Evolutionary conservation across 2,329 filamentous ascomycete genomes (phyloP), one percentile per base, ranked within the genome.

Genomic region (Dactylellina cionopaga): DNA sequence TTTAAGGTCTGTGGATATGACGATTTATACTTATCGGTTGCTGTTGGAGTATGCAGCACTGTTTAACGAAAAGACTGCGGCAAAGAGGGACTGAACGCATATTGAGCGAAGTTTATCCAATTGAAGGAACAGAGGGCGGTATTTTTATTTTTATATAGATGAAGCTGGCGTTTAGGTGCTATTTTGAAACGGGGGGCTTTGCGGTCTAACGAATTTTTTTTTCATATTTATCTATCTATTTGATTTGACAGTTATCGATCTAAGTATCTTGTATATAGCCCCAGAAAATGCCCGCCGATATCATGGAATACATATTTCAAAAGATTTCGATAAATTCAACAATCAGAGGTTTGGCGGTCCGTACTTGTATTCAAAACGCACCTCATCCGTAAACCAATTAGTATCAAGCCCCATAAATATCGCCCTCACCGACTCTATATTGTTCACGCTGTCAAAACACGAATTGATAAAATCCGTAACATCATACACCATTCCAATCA

Each of bases 1-100:
- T 9, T 76, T 90, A 31, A 78, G 87, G 41, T 85, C 86, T 44
- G 83, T 85, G 35, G 87, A 90, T 77, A 83, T 88, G 76, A 82
- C 84, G 25, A 81, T 86, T 1, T 89, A 88, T 80, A 81, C 86
- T 25, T 89, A 89, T 75, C 81, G 88, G 52, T 76, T 90, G 66
- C 73, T 90, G 75, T 76, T 90, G 22, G 88, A 90, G 81, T 83
- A 84, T 52, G 81, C 80, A 15, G 51, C 59, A 5, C 52, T 72
- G 10, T 72, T 72, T 24, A 25, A 71, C 9, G 63, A 56, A 10
- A 17, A 24, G 24, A 43, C 46, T 2, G 63, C n/a, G n/a, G n/a
- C n/a, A n/a, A n/a, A 24, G 46, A 63, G 52, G 19, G 35, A 13
- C 4, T 46, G 19, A 33, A 65, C n/a, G 2, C 24, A 22, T 15